phyloP scores from a whole-genome alignment of 768 basidiomycete species.

The Lactarius evosmus region DNA sequence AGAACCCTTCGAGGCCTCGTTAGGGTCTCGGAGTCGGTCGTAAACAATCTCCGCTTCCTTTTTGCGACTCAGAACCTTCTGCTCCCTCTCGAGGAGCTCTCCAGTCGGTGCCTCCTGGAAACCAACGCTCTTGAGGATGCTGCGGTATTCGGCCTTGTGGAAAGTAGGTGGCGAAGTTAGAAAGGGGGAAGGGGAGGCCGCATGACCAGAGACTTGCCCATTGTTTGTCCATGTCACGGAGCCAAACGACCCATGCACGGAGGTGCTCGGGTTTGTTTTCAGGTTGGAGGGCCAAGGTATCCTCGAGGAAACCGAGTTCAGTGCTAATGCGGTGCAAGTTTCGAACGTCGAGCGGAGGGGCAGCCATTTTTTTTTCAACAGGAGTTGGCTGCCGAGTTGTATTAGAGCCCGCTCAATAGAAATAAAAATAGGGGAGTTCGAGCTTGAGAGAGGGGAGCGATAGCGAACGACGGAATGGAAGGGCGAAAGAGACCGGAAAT shows the following conservation, averaged over 20 bases:
- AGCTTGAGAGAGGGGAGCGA: conserved; percentile 8
- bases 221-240: conserved; percentile 23
- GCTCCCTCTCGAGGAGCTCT: conserved; percentile 19
- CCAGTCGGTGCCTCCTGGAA: conserved; percentile 22
- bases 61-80: conserved; percentile 15
- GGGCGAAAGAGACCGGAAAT: conserved; percentile 9
- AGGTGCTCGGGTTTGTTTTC: conserved; percentile 19
- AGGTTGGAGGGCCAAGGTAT: conserved; percentile 13
- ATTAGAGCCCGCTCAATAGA: conserved; percentile 23
- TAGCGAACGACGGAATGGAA: conserved; percentile 12
- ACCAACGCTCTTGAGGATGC: conserved; percentile 22
- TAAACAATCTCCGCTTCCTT: conserved; percentile 21
- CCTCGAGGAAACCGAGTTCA: conserved; percentile 22
- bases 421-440: conserved; percentile 15
- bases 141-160: conserved; percentile 20
- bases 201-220: conserved; percentile 13
- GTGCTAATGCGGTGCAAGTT: conserved; percentile 23
- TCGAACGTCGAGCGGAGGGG: conserved; percentile 13
- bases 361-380: conserved; percentile 18
- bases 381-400: neutral
- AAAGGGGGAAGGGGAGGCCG: neutral
- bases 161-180: neutral
- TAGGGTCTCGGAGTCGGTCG: conserved; percentile 14
- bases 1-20: neutral
- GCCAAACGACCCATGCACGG: conserved; percentile 20